These are phyloP conservation scores for Aspergillaceae sp. DNA, from an alignment of 2,329 filamentous ascomycete genomes.

Conservation along the genomic window DNA sequence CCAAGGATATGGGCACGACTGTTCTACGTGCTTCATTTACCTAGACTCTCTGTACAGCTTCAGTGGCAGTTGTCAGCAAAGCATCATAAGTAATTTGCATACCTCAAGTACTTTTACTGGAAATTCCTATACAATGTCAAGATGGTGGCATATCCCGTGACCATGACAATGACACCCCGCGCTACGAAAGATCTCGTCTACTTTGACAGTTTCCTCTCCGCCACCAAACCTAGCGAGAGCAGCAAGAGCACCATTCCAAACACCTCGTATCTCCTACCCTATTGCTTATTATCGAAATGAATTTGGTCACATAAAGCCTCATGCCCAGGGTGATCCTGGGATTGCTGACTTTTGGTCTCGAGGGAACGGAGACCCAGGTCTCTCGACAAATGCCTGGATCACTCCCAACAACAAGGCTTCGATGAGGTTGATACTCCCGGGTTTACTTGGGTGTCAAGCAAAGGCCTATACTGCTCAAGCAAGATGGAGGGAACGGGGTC, in stretches of 20 bases:
- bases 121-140: neutral
- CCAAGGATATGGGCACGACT: too few species aligned
- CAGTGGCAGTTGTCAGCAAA: neutral
- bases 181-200: too few species aligned
- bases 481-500: constrained; percentile 67
- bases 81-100: neutral
- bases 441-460: constrained; percentile 63
- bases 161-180: too few species aligned
- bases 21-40: too few species aligned
- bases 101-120: neutral
- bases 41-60: too few species aligned
- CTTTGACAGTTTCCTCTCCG: too few species aligned
- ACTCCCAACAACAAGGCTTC: constrained; percentile 70
- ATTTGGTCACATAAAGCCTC: constrained; percentile 28
- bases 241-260: too few species aligned
- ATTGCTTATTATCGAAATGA: constrained; percentile 17
- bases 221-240: too few species aligned
- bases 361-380: constrained; percentile 36
- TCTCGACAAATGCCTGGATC: constrained; percentile 58
- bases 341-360: constrained; percentile 75
- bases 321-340: constrained; percentile 70
- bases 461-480: constrained; percentile 66
- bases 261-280: too few species aligned
- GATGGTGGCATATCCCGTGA: too few species aligned
- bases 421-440: constrained; percentile 79